Evolutionary conservation across 2,329 filamentous ascomycete genomes (phyloP).

Genomic region (Ophiostoma novo-ulmi): DNA sequence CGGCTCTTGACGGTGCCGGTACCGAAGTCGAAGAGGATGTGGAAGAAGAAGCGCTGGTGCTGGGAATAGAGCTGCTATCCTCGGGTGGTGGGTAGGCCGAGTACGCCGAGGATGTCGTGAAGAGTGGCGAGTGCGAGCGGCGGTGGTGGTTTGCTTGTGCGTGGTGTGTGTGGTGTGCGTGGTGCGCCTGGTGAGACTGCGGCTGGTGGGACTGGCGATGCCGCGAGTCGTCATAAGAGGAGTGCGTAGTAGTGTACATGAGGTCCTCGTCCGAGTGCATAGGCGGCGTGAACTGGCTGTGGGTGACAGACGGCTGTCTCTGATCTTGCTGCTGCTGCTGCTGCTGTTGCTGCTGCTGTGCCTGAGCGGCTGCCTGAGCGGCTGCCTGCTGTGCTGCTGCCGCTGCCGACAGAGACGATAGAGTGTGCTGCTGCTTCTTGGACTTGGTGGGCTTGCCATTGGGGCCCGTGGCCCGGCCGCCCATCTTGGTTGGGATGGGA

Average conservation of each 20-base stretch:
- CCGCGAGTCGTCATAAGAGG: constrained; percentile 8
- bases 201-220: neutral
- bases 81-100: constrained; percentile 60
- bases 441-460: constrained; percentile 18
- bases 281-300: constrained; percentile 39
- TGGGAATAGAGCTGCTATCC: constrained; percentile 34
- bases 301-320: constrained; percentile 38
- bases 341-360: constrained; percentile 29
- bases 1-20: constrained; percentile 9
- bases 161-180: constrained; percentile 1
- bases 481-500: constrained; percentile 26
- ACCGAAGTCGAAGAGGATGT: constrained; percentile 26
- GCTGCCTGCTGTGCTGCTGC: constrained; percentile 25
- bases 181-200: constrained; percentile 9
- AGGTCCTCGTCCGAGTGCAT: constrained; percentile 61
- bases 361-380: constrained; percentile 32
- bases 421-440: constrained; percentile 24
- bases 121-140: constrained; percentile 66
- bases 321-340: constrained; percentile 28
- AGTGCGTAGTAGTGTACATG: constrained; percentile 44
- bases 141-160: constrained; percentile 41
- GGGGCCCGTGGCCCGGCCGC: neutral
- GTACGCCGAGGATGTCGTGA: constrained; percentile 44
- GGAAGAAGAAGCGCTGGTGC: neutral
- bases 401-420: constrained; percentile 26